Conservation (phyloP, 2,329 filamentous ascomycete species). For the Cladosporium sp. region DNA sequence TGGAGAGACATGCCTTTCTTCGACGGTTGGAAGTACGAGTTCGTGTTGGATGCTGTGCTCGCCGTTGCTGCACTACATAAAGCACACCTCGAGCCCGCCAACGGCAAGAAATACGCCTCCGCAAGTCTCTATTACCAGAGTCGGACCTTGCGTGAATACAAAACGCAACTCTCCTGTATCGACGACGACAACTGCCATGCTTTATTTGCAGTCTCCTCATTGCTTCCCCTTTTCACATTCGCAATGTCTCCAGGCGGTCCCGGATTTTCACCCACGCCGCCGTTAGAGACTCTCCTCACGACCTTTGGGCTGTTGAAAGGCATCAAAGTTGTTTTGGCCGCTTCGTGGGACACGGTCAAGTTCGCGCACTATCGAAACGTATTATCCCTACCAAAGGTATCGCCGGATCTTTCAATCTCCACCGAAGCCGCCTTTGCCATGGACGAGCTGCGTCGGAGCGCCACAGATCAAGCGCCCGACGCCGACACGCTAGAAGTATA, state of each 20-base stretch:
- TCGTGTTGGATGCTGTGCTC: conserved; percentile 1
- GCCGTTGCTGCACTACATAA: conserved; percentile 5
- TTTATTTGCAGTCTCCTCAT: conserved; percentile 1
- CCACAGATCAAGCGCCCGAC: not conserved
- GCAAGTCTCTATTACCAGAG: conserved; percentile 6
- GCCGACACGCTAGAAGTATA: not conserved
- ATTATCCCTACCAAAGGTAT: not conserved
- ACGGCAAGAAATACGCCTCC: conserved; percentile 1
- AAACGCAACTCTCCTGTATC: not conserved
- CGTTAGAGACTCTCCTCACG: not conserved
- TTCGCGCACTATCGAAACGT: not conserved
- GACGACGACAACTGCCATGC: conserved; percentile 5
- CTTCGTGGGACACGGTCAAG: not conserved
- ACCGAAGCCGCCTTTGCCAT: not conserved
- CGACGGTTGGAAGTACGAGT: not conserved
- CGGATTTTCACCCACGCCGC: not conserved
- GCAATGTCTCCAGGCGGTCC: not conserved
- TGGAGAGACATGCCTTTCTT: conserved; percentile 8
- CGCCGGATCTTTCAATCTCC: not conserved
- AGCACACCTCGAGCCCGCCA: not conserved
- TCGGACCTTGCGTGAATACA: not conserved
- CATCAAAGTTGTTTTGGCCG: not conserved
- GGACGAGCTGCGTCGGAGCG: not conserved
- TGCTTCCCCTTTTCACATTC: not conserved
- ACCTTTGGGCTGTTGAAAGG: not conserved